Evolutionary conservation across 2,329 filamentous ascomycete genomes (phyloP), one percentile per base, ranked within the genome.

Genomic region (Chaetomium sp.): DNA sequence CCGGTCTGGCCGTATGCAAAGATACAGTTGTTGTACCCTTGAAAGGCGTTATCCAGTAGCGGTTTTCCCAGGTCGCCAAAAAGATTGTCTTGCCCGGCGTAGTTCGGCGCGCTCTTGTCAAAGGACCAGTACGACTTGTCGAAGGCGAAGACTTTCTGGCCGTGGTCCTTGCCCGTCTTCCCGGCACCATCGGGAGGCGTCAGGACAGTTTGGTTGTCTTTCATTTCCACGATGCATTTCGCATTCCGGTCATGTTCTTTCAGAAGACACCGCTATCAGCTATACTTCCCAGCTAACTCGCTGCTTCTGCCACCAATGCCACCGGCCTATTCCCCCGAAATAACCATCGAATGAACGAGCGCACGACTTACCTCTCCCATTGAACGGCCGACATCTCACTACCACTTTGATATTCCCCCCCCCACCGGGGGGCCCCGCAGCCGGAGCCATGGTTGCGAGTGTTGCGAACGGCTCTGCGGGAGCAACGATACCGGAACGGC

Each of bases 401-500:
- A 99, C 94, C 77, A 99, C 94, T 86, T 99, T 99, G 74, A 99
- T 99, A 71, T 99, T 99, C 70, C 94, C 92, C 70, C 94, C 91
- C 75, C 88, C 91, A 68, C 81, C 76, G 59, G 77, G 59, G 58
- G 64, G 61, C 47, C 57, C 52, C 46, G 59, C 63, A 62, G 61
- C 79, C 65, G 81, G 78, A 68, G 82, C 80, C 86, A 89, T 89
- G 68, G 57, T 71, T n/a, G 56, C 48, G 38, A 46, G 32, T 55
- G 19, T 27, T 27, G 19, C 19, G 3, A 27, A 27, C 19, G 19
- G 19, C 19, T 27, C 19, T 27, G 19, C 19, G 19, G 19, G 19
- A 27, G 19, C 19, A 27, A 27, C 19, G 19, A 27, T 27, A 27
- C 2, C 3, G 19, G 19, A 27, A 3, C 19, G 19, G 19, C 3